These are phyloP conservation scores for Rhizophora apiculata DNA, from an alignment of 345 rosid genomes.

Conservation along the genomic window DNA sequence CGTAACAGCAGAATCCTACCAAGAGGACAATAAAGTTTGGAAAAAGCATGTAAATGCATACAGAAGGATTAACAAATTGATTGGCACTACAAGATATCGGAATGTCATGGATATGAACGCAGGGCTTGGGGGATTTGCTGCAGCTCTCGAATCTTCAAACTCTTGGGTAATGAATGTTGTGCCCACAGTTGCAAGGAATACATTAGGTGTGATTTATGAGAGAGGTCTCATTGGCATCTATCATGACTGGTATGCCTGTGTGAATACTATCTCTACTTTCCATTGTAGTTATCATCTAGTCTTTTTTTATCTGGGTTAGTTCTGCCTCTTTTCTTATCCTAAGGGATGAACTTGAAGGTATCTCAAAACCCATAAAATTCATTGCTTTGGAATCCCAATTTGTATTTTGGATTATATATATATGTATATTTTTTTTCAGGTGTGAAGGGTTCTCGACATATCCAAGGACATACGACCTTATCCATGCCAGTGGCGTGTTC, in stretches of 20 bases:
- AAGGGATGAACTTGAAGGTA: background rate
- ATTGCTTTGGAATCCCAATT: slow-evolving; percentile 4
- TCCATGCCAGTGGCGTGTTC: slow-evolving; percentile 79
- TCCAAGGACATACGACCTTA: slow-evolving; percentile 91
- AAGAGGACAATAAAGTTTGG: slow-evolving; percentile 70
- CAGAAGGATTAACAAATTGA: slow-evolving; percentile 64
- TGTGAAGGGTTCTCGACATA: slow-evolving; percentile 99
- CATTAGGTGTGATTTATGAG: slow-evolving; percentile 81
- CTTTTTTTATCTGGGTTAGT: background rate
- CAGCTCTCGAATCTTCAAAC: slow-evolving; percentile 81
- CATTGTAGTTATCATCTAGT: background rate
- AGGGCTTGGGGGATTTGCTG: slow-evolving; percentile 90
- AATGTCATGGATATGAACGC: slow-evolving; percentile 98
- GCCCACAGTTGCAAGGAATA: slow-evolving; percentile 69
- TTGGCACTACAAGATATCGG: slow-evolving; percentile 77
- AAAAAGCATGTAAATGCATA: slow-evolving; percentile 66
- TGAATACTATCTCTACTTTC: background rate
- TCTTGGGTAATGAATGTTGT: slow-evolving; percentile 98
- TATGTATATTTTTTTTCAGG: slow-evolving; percentile 40
- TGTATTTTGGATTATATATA: background rate
- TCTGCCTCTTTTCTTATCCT: background rate
- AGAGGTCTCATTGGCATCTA: slow-evolving; percentile 91
- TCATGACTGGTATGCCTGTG: slow-evolving; percentile 75
- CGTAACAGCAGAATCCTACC: slow-evolving; percentile 52
- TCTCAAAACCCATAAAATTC: background rate